Conservation (phyloP, 768 basidiomycete genomes). For the Tylopilus balloui region DNA sequence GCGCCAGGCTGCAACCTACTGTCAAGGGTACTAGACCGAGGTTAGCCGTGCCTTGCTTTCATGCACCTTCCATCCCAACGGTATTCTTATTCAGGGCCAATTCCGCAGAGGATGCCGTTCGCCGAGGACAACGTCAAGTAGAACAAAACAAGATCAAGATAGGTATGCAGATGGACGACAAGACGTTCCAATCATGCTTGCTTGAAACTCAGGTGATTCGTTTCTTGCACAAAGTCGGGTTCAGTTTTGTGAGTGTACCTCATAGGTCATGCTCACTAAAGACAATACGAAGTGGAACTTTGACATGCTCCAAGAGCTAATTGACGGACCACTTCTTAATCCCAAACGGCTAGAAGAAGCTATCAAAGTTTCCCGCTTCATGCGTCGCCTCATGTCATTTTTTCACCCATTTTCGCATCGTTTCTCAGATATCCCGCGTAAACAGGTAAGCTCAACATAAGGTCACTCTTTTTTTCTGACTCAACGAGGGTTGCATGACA, state of each 20-base stretch:
- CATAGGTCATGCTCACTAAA: constrained; percentile 78
- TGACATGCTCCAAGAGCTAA: constrained; percentile 79
- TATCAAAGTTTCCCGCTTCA: constrained; percentile 83
- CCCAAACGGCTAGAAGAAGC: constrained; percentile 93
- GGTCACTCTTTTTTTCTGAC: constrained; percentile 2
- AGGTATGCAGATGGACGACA: constrained; percentile 94
- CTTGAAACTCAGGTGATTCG: constrained; percentile 76
- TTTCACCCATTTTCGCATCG: constrained; percentile 87
- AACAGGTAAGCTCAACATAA: constrained; percentile 42
- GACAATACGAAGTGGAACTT: constrained; percentile 93
- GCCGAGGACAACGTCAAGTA: constrained; percentile 84
- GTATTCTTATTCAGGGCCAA: constrained; percentile 49
- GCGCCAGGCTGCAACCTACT: constrained; percentile 60
- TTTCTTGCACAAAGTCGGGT: background rate
- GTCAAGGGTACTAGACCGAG: constrained; percentile 59
- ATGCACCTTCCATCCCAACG: background rate
- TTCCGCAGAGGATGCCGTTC: constrained; percentile 79
- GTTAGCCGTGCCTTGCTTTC: constrained; percentile 34
- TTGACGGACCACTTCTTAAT: constrained; percentile 90
- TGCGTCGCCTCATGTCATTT: constrained; percentile 87
- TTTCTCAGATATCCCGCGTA: constrained; percentile 77
- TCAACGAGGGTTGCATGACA: constrained; percentile 28
- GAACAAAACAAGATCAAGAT: constrained; percentile 87
- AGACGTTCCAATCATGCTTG: constrained; percentile 77
- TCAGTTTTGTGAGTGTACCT: background rate